Conservation (phyloP, 176 grass and related monocot species). For the Oryza meridionalis region DNA sequence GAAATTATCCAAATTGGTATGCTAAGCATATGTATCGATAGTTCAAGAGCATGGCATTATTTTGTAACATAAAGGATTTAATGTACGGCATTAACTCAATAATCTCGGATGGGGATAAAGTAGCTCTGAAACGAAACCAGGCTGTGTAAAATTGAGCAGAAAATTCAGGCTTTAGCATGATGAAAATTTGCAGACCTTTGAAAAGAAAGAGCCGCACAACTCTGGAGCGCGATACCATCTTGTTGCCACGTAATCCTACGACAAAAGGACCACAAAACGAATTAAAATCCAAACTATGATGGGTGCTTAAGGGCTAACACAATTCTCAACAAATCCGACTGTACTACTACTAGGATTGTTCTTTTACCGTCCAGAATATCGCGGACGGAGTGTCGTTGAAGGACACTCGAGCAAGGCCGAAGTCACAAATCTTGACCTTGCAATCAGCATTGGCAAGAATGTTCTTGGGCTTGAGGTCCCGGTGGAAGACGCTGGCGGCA, state of each 20-base stretch:
- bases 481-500: conserved; percentile 75
- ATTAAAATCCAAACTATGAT: not conserved
- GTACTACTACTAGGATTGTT: not conserved
- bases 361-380: conserved; percentile 84
- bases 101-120: not conserved
- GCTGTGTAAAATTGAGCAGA: conserved; percentile 1
- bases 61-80: not conserved
- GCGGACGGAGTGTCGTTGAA: conserved; percentile 76
- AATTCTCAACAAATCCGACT: not conserved
- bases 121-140: not conserved
- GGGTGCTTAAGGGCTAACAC: not conserved
- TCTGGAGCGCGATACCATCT: conserved; percentile 91
- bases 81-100: conserved; percentile 1
- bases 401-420: conserved; percentile 80
- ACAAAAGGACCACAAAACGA: not conserved
- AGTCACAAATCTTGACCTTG: conserved; percentile 87
- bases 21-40: conserved; percentile 7
- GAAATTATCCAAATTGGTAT: not conserved
- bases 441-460: conserved; percentile 82
- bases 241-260: conserved; percentile 84
- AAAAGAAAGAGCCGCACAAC: conserved; percentile 85
- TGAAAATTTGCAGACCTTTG: conserved; percentile 55
- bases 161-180: conserved; percentile 19
- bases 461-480: conserved; percentile 86
- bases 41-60: not conserved